phyloP scores from a whole-genome alignment of 345 rosid genomes.

The Brassica cretica region DNA sequence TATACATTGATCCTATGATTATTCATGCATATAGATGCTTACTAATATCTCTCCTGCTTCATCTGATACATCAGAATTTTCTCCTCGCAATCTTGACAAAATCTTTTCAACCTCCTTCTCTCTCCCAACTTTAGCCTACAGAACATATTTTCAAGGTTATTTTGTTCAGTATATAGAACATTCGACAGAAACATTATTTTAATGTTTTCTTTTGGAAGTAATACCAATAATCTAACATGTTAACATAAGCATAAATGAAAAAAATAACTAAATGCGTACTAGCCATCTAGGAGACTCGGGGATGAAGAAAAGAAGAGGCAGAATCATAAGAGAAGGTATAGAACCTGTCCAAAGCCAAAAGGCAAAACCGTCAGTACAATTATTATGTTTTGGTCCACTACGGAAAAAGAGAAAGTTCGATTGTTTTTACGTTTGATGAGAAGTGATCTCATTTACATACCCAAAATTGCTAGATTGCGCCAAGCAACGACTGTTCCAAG shows the following conservation, averaged over 20 bases:
- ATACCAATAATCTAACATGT: not conserved
- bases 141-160: not conserved
- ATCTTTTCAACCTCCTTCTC: constrained; percentile 23
- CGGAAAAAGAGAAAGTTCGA: not conserved
- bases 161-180: not conserved
- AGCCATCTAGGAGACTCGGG: constrained; percentile 44
- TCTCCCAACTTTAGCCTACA: constrained; percentile 37
- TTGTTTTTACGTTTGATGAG: not conserved
- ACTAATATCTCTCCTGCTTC: constrained; percentile 41
- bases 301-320: constrained; percentile 42
- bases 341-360: constrained; percentile 24
- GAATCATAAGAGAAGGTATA: constrained; percentile 20
- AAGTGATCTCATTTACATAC: not conserved
- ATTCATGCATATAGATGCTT: constrained; percentile 2
- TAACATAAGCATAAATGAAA: not conserved
- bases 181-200: not conserved
- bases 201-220: not conserved
- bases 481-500: constrained; percentile 33
- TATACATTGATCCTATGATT: constrained; percentile 3
- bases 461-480: constrained; percentile 40
- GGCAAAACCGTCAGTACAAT: not conserved
- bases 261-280: not conserved
- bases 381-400: not conserved
- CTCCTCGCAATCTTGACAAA: constrained; percentile 29
- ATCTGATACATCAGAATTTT: constrained; percentile 31